A percentile compares a stretch with the other conserved stretches of the same genome.
These are phyloP conservation scores for Colletotrichum zoysiae DNA, from an alignment of 2,329 filamentous ascomycete species.

Conservation along the genomic window DNA sequence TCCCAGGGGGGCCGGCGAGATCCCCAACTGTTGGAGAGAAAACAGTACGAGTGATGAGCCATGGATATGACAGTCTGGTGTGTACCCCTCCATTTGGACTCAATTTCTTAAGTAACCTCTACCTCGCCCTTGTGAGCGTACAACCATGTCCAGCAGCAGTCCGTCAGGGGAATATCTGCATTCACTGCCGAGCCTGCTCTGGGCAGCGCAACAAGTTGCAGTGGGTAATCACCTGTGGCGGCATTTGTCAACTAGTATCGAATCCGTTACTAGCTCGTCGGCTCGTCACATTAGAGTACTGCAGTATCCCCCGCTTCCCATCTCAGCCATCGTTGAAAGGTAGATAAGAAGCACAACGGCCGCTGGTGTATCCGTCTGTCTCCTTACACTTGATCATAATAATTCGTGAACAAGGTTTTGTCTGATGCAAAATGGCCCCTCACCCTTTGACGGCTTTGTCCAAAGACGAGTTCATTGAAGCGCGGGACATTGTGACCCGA, in stretches of 20 bases:
- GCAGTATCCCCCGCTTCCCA: slow-evolving; percentile 28
- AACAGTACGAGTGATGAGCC: slow-evolving; percentile 6
- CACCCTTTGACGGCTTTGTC: slow-evolving; percentile 65
- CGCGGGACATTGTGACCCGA: slow-evolving; percentile 60
- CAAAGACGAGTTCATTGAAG: slow-evolving; percentile 61
- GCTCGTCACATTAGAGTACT: slow-evolving; percentile 26
- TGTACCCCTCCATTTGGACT: slow-evolving; percentile 16
- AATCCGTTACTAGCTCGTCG: neutral
- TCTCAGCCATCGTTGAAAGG: slow-evolving; percentile 8
- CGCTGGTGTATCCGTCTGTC: neutral
- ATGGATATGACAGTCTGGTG: neutral
- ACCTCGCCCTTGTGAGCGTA: slow-evolving; percentile 11
- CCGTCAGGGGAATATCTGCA: slow-evolving; percentile 2
- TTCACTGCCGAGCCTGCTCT: neutral
- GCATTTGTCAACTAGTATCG: neutral
- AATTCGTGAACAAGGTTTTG: no score
- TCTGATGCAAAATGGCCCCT: slow-evolving; percentile 35
- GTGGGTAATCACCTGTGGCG: slow-evolving; percentile 8
- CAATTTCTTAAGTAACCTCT: neutral
- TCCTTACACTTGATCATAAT: neutral
- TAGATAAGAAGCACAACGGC: slow-evolving; percentile 27
- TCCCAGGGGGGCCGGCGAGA: slow-evolving; percentile 1
- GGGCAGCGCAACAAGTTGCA: neutral
- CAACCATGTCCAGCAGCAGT: neutral
- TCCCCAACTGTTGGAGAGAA: slow-evolving; percentile 28